Evolutionary conservation across 352 stramenopile species (phyloP).

Genomic region (Achlya hypogyna): DNA sequence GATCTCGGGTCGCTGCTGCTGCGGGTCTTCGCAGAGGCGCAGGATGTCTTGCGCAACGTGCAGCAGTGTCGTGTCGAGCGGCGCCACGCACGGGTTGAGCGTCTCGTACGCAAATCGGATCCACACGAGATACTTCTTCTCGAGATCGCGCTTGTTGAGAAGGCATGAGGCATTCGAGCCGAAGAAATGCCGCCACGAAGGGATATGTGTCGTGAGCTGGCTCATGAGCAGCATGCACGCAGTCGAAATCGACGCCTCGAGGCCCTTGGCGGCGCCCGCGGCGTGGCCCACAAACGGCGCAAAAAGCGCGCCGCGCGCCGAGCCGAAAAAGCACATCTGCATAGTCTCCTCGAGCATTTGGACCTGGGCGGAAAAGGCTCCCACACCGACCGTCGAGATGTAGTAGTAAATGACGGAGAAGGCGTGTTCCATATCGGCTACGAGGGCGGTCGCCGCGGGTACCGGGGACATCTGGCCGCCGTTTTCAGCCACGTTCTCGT

Average conservation of each 20-base stretch:
- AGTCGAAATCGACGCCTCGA: not conserved
- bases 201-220: not conserved
- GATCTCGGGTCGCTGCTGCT: not conserved
- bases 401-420: slow-evolving; percentile 12
- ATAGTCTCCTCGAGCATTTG: not conserved
- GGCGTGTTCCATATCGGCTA: not conserved
- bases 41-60: not conserved
- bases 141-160: slow-evolving; percentile 10
- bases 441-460: not conserved
- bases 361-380: not conserved
- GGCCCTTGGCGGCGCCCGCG: not conserved
- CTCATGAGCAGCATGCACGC: not conserved
- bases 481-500: not conserved
- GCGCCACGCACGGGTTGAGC: not conserved
- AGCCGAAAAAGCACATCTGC: not conserved
- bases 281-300: not conserved
- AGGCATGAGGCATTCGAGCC: not conserved
- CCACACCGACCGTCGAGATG: not conserved
- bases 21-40: not conserved
- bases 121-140: slow-evolving; percentile 8
- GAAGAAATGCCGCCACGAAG: not conserved
- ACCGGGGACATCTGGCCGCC: not conserved
- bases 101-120: not conserved
- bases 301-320: not conserved
- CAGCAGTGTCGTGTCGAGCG: not conserved